Conservation (phyloP, 176 grass and related monocot species). For the Aegilops tauschii region DNA sequence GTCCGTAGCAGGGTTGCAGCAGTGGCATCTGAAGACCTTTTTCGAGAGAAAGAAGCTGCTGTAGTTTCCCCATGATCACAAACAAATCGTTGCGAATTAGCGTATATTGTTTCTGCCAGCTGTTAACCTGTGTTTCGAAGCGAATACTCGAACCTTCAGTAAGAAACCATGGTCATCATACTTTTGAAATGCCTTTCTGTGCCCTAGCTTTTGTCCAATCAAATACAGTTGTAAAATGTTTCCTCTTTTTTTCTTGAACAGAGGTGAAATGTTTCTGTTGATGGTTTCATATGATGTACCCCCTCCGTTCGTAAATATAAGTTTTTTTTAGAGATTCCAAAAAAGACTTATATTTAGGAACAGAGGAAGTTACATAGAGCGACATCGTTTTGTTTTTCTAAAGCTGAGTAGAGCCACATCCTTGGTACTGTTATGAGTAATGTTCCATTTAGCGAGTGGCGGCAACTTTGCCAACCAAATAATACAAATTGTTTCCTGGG, state of each 20-base stretch:
- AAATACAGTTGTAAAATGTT: slow-evolving; percentile 15
- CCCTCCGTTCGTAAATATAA: too few relatives aligned
- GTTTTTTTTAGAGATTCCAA: too few relatives aligned
- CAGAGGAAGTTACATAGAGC: background rate
- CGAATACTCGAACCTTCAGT: background rate
- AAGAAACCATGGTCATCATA: slow-evolving; percentile 23
- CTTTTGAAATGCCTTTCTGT: background rate
- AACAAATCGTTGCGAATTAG: background rate
- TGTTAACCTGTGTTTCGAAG: slow-evolving; percentile 11
- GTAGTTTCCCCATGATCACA: slow-evolving; percentile 15
- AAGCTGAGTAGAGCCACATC: too few relatives aligned
- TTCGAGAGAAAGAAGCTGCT: slow-evolving; percentile 98
- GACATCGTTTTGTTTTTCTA: background rate
- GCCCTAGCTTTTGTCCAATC: background rate
- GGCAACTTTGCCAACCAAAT: too few relatives aligned
- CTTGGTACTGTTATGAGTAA: too few relatives aligned
- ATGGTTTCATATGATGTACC: background rate
- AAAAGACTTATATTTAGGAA: too few relatives aligned
- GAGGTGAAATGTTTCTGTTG: background rate
- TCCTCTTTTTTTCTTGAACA: background rate
- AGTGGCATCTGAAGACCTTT: slow-evolving; percentile 95
- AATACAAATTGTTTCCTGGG: too few relatives aligned
- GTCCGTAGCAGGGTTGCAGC: slow-evolving; percentile 77
- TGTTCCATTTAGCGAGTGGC: too few relatives aligned
- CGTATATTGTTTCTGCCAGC: slow-evolving; percentile 3